These are phyloP conservation scores for Silene latifolia DNA, from an alignment of 148 eudicot species.

Conservation along the genomic window DNA sequence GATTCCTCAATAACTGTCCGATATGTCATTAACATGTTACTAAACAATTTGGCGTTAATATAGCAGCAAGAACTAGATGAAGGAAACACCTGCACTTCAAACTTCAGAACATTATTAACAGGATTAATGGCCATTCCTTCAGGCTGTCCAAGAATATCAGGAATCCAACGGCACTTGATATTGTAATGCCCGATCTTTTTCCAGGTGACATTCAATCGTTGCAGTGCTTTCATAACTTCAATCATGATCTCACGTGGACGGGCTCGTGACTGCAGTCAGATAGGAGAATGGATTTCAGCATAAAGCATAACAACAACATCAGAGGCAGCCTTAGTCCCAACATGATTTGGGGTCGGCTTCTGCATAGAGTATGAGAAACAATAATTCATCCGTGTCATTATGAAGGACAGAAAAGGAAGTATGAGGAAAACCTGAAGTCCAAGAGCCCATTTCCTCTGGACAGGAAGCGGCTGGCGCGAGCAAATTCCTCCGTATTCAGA, in stretches of 20 bases:
- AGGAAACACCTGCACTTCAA: constrained; percentile 99
- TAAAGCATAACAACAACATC: too few species aligned
- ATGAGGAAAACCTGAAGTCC: constrained; percentile 88
- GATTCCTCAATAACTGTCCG: too few species aligned
- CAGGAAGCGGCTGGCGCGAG: constrained; percentile 48
- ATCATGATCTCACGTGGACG: constrained; percentile 88
- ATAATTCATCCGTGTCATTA: too few species aligned
- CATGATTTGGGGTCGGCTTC: too few species aligned
- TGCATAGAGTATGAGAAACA: too few species aligned
- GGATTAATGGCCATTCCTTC: constrained; percentile 13
- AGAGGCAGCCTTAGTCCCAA: too few species aligned
- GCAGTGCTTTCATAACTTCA: constrained; percentile 84
- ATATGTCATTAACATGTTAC: too few species aligned
- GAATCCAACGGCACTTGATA: constrained; percentile 86
- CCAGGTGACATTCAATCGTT: constrained; percentile 85
- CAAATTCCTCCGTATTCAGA: constrained; percentile 60
- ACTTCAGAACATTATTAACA: constrained; percentile 53
- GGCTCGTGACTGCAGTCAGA: constrained; percentile 67
- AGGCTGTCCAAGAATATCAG: constrained; percentile 52
- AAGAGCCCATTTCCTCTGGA: constrained; percentile 92
- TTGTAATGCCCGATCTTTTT: constrained; percentile 91
- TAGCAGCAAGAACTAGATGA: too few species aligned
- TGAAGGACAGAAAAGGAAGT: too few species aligned
- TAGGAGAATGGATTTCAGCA: too few species aligned
- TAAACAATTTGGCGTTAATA: too few species aligned